Percentiles rank a stretch among this genome's conserved stretches.
Evolutionary conservation across 352 stramenopile species (phyloP).

Genomic region (Phytophthora cajani): DNA sequence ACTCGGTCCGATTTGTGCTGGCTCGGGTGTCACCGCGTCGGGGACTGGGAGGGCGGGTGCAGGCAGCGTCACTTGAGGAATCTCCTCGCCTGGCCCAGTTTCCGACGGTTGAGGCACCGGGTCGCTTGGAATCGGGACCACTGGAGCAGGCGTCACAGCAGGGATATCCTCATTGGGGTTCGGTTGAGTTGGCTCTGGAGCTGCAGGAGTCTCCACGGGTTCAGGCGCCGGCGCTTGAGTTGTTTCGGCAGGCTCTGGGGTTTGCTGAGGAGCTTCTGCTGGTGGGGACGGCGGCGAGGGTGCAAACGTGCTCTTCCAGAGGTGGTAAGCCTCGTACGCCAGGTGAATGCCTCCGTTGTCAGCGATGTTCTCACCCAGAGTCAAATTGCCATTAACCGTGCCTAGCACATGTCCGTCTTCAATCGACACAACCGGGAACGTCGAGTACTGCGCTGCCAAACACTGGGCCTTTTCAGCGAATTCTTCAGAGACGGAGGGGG

Average conservation of each 20-base stretch:
- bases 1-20: constrained; percentile 11
- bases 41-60: constrained; percentile 21
- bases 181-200: not conserved
- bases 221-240: not conserved
- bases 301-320: constrained; percentile 45
- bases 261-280: not conserved
- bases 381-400: constrained; percentile 90
- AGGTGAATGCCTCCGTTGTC: constrained; percentile 90
- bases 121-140: constrained; percentile 1
- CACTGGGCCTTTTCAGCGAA: constrained; percentile 66
- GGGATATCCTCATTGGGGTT: constrained; percentile 7
- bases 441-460: constrained; percentile 66
- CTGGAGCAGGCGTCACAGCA: constrained; percentile 2
- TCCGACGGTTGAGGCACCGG: constrained; percentile 9
- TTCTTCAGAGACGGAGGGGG: constrained; percentile 49
- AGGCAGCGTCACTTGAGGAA: constrained; percentile 6
- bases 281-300: constrained; percentile 11
- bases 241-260: not conserved
- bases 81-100: constrained; percentile 10
- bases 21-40: constrained; percentile 14
- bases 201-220: not conserved
- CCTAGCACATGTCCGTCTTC: constrained; percentile 52
- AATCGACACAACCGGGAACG: constrained; percentile 49
- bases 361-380: constrained; percentile 93
- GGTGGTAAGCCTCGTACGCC: constrained; percentile 82